Conservation (phyloP, 2,329 filamentous ascomycete species). For the Colletotrichum nymphaeae region DNA sequence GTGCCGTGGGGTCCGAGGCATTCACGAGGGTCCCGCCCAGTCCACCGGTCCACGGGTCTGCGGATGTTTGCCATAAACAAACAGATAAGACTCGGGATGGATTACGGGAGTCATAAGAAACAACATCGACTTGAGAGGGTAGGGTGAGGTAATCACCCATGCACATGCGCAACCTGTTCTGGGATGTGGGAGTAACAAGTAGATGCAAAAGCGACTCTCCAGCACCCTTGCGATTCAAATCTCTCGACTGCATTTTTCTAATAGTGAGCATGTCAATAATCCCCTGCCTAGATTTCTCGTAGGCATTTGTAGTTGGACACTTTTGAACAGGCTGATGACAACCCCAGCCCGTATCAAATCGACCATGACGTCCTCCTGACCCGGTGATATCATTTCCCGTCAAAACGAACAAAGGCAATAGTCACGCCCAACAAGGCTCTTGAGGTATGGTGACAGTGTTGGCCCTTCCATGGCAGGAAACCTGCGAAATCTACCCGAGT, state of each 20-base stretch:
- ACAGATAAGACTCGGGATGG: not conserved
- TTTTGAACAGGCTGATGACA: not conserved
- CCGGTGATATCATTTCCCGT: not conserved
- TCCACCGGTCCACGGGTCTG: too few species aligned
- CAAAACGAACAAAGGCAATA: not conserved
- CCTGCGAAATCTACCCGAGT: not conserved
- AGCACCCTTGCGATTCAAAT: too few species aligned
- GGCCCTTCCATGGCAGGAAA: not conserved
- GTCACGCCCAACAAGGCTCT: not conserved
- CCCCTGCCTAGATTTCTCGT: not conserved
- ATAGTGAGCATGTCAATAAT: not conserved
- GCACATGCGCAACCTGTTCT: not conserved
- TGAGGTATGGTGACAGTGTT: not conserved
- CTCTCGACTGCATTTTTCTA: not conserved
- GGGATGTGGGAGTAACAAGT: too few species aligned
- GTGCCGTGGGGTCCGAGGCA: not conserved
- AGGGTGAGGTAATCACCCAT: not conserved
- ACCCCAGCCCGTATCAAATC: not conserved
- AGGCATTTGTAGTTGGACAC: not conserved
- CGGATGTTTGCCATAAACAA: not conserved
- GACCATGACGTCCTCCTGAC: not conserved
- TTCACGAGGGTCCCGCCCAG: too few species aligned
- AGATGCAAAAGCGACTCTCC: too few species aligned
- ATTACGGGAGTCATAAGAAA: not conserved
- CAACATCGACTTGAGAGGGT: not conserved